Evolutionary conservation across 1,284 basidiomycete genomes (phyloP), one percentile per base, ranked within the genome.

Genomic region (Peniophora sp.): DNA sequence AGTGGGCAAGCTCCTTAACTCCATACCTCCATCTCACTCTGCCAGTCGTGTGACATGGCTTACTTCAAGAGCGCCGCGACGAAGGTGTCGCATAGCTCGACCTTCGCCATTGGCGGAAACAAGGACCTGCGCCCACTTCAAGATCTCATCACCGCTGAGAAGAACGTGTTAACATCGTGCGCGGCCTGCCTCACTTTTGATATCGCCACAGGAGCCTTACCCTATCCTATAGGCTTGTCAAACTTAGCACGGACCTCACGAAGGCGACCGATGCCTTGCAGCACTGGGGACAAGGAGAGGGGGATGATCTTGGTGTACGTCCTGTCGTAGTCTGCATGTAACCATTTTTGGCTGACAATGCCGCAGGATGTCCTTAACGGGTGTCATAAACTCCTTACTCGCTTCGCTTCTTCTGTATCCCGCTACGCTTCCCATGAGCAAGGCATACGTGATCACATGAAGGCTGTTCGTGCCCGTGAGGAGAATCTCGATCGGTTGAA

Each of bases 61-160:
- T 41, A 41, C n/a, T 87, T 89, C 73, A 84, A 74, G 67, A 75
- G 73, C 23, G 85, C 83, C 43, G 83, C 84, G 54, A 81, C 81
- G 23, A 88, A 83, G 67, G 79, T 93, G 61, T 91, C 90, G 2
- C 90, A 93, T 64, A 92, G 90, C 60, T 82, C 89, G 1, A 91
- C 84, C 2, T 41, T 20, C n/a, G 74, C 81, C 0, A 69, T 94
- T 3, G 81, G 74, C 11, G 91, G 87, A 0, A 94, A 93, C 64
- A 83, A 85, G 60, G 93, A 96, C 64, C 68, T 94, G 14, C 73
- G 86, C 27, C 78, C 83, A 0, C 71, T 97, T 3, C 93, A 97
- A 64, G 92, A 94, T 60, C 74, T 96, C 55, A 97, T 97, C 55
- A 86, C 81, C 2, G 78, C 87, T 0, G 94, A 97, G 68, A 97